phyloP scores from a whole-genome alignment of 345 rosid species.

The Salix udensis region DNA sequence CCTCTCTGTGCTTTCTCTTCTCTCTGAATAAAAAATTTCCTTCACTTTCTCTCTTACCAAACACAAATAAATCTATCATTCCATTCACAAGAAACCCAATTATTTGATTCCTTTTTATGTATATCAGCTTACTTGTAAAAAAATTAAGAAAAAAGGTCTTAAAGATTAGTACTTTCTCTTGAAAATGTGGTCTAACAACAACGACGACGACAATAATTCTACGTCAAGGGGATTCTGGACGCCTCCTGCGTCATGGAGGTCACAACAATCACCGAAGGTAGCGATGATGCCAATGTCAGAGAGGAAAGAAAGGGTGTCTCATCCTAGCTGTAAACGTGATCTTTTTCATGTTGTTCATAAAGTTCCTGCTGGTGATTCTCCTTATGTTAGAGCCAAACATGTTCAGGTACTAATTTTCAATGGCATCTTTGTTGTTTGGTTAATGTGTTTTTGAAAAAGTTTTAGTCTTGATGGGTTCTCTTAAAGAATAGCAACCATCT shows the following conservation, averaged over 20 bases:
- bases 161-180: no score
- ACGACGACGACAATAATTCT: conserved; percentile 13
- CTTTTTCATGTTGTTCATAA: conserved; percentile 62
- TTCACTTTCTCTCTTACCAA: not conserved
- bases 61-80: no score
- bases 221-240: conserved; percentile 40
- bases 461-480: no score
- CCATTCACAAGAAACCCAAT: no score
- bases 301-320: conserved; percentile 24
- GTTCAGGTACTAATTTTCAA: conserved; percentile 45
- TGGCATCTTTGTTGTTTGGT: not conserved
- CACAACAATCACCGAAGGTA: conserved; percentile 14
- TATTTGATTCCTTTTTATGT: no score
- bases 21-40: not conserved
- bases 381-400: conserved; percentile 81
- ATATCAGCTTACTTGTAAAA: no score
- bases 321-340: conserved; percentile 34
- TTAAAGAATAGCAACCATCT: no score
- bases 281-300: conserved; percentile 46
- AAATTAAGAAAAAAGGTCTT: no score
- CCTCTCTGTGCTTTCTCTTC: not conserved
- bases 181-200: conserved; percentile 38
- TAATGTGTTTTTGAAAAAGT: not conserved
- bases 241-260: conserved; percentile 49
- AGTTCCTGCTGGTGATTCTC: conserved; percentile 78